Conservation (phyloP, 2,329 filamentous ascomycete genomes). For the Microascus cirrosus region DNA sequence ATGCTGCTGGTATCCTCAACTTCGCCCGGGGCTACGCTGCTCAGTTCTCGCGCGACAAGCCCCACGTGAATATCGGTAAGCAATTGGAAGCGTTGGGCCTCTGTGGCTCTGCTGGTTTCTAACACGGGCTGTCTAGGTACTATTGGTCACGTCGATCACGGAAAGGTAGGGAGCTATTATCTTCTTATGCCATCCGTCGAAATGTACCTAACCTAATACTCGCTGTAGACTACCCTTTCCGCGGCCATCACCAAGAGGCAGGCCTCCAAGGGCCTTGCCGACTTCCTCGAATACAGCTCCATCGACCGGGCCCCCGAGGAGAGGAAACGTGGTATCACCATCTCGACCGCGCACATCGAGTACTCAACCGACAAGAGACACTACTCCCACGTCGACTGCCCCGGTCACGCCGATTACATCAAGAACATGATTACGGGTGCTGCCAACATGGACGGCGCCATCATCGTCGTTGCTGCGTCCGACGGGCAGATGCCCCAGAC, state of each 20-base stretch:
- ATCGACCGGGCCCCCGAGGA: constrained; percentile 99
- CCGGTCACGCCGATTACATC: constrained; percentile 99
- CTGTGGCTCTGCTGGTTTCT: constrained; percentile 4
- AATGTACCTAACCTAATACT: not conserved
- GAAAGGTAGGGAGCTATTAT: constrained; percentile 57
- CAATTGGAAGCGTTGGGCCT: not conserved
- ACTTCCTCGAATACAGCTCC: constrained; percentile 91
- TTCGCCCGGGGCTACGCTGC: constrained; percentile 55
- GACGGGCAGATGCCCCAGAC: constrained; percentile 99
- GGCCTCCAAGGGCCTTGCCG: constrained; percentile 85
- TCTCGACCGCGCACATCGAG: constrained; percentile 96
- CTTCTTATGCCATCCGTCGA: not conserved
- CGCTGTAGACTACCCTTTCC: constrained; percentile 77
- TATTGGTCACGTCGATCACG: constrained; percentile 99
- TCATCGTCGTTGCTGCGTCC: constrained; percentile 96
- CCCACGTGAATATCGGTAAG: constrained; percentile 93
- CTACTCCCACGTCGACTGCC: constrained; percentile 99
- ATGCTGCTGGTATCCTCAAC: constrained; percentile 53
- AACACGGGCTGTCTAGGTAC: constrained; percentile 49
- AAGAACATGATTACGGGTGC: constrained; percentile 99
- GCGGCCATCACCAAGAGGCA: constrained; percentile 98
- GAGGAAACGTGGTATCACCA: constrained; percentile 99
- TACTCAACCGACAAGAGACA: constrained; percentile 89
- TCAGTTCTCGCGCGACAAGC: constrained; percentile 80
- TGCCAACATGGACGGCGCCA: constrained; percentile 97